phyloP scores from a whole-genome alignment of 176 grass and related monocot genomes.

The Oryza rufipogon region DNA sequence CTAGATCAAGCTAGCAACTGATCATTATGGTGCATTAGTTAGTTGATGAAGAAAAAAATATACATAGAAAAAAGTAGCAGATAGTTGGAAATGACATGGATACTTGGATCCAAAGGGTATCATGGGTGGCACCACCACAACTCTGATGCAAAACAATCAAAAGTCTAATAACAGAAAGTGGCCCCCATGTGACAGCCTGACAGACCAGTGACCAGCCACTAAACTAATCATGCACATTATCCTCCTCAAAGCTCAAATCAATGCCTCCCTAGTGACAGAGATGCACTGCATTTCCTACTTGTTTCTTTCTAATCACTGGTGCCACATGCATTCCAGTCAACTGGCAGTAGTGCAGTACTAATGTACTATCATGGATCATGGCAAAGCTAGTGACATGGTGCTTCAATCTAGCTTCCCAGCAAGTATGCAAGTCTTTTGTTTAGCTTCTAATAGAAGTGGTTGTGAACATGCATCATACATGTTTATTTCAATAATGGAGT shows the following conservation, averaged over 20 bases:
- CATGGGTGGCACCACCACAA: slow-evolving; percentile 29
- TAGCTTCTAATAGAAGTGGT: neutral
- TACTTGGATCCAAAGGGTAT: slow-evolving; percentile 26
- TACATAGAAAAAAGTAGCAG: neutral
- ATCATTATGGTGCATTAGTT: neutral
- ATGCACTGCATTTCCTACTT: neutral
- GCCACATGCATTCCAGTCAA: slow-evolving; percentile 36
- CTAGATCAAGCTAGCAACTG: slow-evolving; percentile 5
- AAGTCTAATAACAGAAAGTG: slow-evolving; percentile 5
- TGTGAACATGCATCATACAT: neutral
- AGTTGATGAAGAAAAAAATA: neutral
- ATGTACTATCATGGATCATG: neutral
- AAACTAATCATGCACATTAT: slow-evolving; percentile 31
- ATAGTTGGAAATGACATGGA: slow-evolving; percentile 30
- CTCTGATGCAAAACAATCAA: slow-evolving; percentile 20
- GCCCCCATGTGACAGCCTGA: slow-evolving; percentile 46
- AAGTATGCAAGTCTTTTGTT: neutral
- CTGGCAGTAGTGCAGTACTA: neutral
- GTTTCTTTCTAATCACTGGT: neutral
- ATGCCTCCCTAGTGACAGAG: neutral
- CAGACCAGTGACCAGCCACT: slow-evolving; percentile 32
- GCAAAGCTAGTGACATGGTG: neutral
- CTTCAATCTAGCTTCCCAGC: neutral
- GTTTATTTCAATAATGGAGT: neutral
- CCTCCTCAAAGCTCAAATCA: slow-evolving; percentile 3